Percentiles rank a stretch among this genome's conserved stretches.
Conservation (phyloP, 345 rosid species). For the Hibiscus syriacus region DNA sequence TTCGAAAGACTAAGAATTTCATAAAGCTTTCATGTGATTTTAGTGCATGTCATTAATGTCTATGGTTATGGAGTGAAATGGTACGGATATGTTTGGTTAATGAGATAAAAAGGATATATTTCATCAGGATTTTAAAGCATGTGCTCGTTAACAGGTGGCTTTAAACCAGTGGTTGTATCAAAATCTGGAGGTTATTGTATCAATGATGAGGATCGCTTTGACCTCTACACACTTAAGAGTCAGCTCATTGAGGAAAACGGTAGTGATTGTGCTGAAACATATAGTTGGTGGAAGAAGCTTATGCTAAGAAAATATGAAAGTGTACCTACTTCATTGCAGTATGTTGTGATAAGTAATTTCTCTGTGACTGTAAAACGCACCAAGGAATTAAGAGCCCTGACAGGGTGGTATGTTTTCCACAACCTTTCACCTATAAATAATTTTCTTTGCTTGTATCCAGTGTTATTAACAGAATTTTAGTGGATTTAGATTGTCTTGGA, state of each 20-base stretch:
- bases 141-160: conserved; percentile 49
- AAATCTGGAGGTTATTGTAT: conserved; percentile 75
- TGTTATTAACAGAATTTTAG: neutral
- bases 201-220: conserved; percentile 93
- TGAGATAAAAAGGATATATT: neutral
- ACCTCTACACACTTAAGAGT: conserved; percentile 51
- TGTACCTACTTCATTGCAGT: conserved; percentile 26
- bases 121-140: neutral
- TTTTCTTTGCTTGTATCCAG: conserved; percentile 9
- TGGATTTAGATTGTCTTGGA: conserved; percentile 1
- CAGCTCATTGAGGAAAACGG: conserved; percentile 35
- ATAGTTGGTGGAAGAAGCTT: conserved; percentile 65
- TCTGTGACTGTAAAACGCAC: conserved; percentile 72
- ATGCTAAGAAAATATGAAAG: conserved; percentile 29
- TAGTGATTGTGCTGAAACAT: conserved; percentile 28
- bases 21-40: neutral
- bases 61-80: neutral
- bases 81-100: neutral
- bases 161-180: conserved; percentile 85
- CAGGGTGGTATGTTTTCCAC: conserved; percentile 68
- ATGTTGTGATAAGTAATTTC: conserved; percentile 40
- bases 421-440: conserved; percentile 9
- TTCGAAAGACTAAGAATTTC: neutral
- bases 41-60: neutral
- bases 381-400: conserved; percentile 76